These are phyloP conservation scores for Trametes pubescens DNA, from an alignment of 1,284 basidiomycete genomes.

Conservation along the genomic window DNA sequence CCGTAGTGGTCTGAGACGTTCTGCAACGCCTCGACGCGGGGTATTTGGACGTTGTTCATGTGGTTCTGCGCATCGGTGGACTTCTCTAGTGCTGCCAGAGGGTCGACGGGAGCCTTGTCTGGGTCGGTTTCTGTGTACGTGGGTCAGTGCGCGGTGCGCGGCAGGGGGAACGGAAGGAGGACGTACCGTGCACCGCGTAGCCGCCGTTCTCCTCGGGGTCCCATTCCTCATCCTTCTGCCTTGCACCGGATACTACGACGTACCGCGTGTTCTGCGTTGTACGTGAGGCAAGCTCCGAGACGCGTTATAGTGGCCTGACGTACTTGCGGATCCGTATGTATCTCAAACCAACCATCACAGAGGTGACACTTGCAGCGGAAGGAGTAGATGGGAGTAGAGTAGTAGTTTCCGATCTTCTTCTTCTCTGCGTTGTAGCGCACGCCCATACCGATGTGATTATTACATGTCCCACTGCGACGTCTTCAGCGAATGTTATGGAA, in stretches of 20 bases:
- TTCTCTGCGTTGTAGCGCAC: slow-evolving; percentile 99
- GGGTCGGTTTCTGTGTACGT: slow-evolving; percentile 71
- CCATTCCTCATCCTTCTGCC: slow-evolving; percentile 95
- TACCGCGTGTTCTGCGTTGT: slow-evolving; percentile 87
- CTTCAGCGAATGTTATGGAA: not conserved
- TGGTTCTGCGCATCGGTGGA: slow-evolving; percentile 80
- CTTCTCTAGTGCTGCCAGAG: slow-evolving; percentile 90
- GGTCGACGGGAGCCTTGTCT: slow-evolving; percentile 69
- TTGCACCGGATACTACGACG: slow-evolving; percentile 90
- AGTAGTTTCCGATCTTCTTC: slow-evolving; percentile 95
- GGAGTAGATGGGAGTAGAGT: slow-evolving; percentile 91
- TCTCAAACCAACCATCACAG: slow-evolving; percentile 94
- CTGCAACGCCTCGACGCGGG: slow-evolving; percentile 83
- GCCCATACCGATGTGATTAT: slow-evolving; percentile 95
- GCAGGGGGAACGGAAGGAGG: not conserved
- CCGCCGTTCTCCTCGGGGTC: slow-evolving; percentile 95
- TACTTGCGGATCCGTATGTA: slow-evolving; percentile 96
- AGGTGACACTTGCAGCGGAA: slow-evolving; percentile 98
- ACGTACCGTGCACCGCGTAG: slow-evolving; percentile 84
- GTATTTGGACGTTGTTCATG: slow-evolving; percentile 74
- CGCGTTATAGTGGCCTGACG: slow-evolving; percentile 23
- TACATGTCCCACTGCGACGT: slow-evolving; percentile 78
- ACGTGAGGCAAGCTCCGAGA: not conserved
- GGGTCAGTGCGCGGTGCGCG: not conserved
- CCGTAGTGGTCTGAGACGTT: slow-evolving; percentile 77